Evolutionary conservation across 768 basidiomycete genomes (phyloP), one percentile per base, ranked within the genome.

Genomic region (Russula virescens): DNA sequence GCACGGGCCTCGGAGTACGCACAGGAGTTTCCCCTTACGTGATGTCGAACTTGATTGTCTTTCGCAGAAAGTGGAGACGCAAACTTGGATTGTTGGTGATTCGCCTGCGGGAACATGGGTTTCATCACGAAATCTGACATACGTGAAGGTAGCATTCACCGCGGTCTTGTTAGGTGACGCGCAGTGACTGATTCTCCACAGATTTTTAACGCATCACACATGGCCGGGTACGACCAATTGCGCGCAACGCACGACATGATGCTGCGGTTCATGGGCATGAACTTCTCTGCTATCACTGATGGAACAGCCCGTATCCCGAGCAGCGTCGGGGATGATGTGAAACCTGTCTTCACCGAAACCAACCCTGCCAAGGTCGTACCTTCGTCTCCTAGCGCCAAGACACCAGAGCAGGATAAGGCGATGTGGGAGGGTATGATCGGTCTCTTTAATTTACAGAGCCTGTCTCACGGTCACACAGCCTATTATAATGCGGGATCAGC

Each of bases 181-280:
- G 23, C 26, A 40, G 11, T 46, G 18, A 8, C 54, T 40, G 34
- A 55, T 46, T 61, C 47, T 11, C n/a, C 34, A 26, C 61, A 94
- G 91, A 83, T 97, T 26, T 89, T 88, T 73, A 91, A 94, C 62
- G 91, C 93, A 3, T 98, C 95, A 1, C 97, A 98, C 74, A 99
- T 98, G 97, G 96, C 84, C 9, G 87, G 89, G 14, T 89, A 79
- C 73, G 96, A 99, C 73, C 78, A 89, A 14, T 95, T 94, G 0
- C 82, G 91, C 55, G 84, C 88, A 21, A 80, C 95, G 4, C 94
- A 98, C 73, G 97, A 99, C 74, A 98, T 98, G 97, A 96, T 99
- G 68, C 83, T 97, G 45, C 91, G 97, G 16, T 99, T 99, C 78
- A 92, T 98, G 87, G 88, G 85, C 55, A 84, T 94, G 63, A 88